Evolutionary conservation across 768 basidiomycete species (phyloP).

Genomic region (Lentinula boryana): DNA sequence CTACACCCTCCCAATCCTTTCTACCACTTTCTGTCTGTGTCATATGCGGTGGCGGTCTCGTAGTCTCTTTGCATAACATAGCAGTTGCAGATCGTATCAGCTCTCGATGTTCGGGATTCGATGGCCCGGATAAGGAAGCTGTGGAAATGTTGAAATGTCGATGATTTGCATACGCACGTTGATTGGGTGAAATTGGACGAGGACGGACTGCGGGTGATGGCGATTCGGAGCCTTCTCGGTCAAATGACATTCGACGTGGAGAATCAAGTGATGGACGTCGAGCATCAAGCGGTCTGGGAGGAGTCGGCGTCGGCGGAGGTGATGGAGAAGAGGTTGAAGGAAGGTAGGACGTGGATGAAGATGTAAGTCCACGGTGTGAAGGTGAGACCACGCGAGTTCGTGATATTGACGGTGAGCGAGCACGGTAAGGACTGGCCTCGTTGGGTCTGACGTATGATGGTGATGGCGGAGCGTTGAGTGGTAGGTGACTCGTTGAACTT

Average conservation of each 20-base stretch:
- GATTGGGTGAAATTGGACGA: constrained; percentile 41
- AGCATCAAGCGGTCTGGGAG: constrained; percentile 20
- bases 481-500: constrained; percentile 33
- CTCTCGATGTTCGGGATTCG: constrained; percentile 59
- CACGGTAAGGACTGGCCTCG: constrained; percentile 34
- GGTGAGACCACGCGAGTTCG: constrained; percentile 34
- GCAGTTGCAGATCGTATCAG: constrained; percentile 60
- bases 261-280: constrained; percentile 33
- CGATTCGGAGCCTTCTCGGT: constrained; percentile 26
- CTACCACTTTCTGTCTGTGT: constrained; percentile 40
- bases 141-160: constrained; percentile 56
- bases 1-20: constrained; percentile 72
- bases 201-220: constrained; percentile 37
- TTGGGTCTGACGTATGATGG: constrained; percentile 23
- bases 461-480: constrained; percentile 30
- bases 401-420: constrained; percentile 33
- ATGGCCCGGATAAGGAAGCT: constrained; percentile 40
- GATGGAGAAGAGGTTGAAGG: constrained; percentile 29
- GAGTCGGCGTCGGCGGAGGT: constrained; percentile 21
- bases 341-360: constrained; percentile 46
- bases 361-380: constrained; percentile 35
- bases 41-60: constrained; percentile 53
- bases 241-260: constrained; percentile 28
- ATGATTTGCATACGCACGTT: constrained; percentile 45
- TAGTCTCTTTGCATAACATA: constrained; percentile 60